Base-by-base conservation (phyloP, 495 filamentous ascomycete species). In the Aspergillus conjunctus region DNA sequence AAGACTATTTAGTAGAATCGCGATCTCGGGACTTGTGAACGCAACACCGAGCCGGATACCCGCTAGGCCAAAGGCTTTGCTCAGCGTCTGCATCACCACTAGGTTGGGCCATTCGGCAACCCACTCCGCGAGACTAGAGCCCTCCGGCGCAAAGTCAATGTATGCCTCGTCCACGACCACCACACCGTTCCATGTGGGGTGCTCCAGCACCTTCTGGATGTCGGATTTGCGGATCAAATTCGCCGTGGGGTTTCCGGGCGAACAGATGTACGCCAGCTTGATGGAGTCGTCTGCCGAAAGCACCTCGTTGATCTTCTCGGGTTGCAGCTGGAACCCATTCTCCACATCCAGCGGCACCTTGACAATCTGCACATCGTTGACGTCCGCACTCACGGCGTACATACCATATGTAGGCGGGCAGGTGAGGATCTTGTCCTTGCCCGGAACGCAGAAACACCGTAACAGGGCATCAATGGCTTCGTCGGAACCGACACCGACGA, bases 341-440 rank as follows among this genome's bases (percentile, higher is more conserved):
- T 69, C 51, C 7, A 73, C 73, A 62, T 87, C 77, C n/a, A 98
- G 77, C 2, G 91, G 90, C 17, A 97, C 87, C 69, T 89, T 91
- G 66, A 96, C 88, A 8, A 98, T 81, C 15, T 82, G 83, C 22
- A 98, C 76, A 67, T 98, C 95, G 76, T 98, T 98, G 59, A 96
- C 87, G 66, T 93, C 87, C 0, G 95, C 94, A 50, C 90, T 94
- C 17, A 98, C 94, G 21, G 85, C 81, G 77, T 98, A 98, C 94
- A 98, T 98, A 67, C 94, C 94, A 76, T 98, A 98, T 0, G 94
- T 98, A 0, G 95, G 94, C 20, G 94, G 94, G 68, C 92, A 97
- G 26, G 91, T 92, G 12, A 98, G 83, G 71, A 98, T 93, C 64
- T 89, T 91, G 74, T 98, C 95, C 53, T 79, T 80, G 21, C 91